phyloP scores from a whole-genome alignment of 2,329 filamentous ascomycete genomes.

The Alternaria angustiovoidea region DNA sequence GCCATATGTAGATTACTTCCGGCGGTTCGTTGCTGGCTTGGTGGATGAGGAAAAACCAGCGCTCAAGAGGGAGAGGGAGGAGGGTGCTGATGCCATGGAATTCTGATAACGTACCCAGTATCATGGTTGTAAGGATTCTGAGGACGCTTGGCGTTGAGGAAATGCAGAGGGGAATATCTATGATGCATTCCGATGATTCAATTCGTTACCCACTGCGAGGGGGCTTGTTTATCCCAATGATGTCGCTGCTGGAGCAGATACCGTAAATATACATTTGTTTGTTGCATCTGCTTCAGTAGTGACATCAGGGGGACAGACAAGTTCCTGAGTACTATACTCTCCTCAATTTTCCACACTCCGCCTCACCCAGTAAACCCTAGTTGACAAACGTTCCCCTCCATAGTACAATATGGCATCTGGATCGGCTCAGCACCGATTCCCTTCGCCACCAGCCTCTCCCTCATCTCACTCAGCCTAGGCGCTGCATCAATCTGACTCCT shows the following conservation, averaged over 20 bases:
- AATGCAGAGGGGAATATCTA: background rate
- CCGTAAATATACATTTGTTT: no score
- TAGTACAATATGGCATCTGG: constrained; percentile 76
- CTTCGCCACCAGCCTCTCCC: constrained; percentile 75
- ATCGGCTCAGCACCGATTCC: constrained; percentile 72
- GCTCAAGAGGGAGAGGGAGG: constrained; percentile 64
- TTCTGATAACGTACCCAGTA: constrained; percentile 57
- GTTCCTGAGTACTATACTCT: background rate
- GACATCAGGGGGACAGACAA: background rate
- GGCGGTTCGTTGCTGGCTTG: constrained; percentile 77
- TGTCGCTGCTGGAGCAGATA: no score
- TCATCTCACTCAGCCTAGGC: constrained; percentile 75
- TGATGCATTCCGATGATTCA: background rate
- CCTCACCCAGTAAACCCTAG: constrained; percentile 11
- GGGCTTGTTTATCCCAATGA: no score
- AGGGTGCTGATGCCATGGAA: constrained; percentile 67
- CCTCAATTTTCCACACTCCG: background rate
- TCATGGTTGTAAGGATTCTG: background rate
- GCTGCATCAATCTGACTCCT: constrained; percentile 74
- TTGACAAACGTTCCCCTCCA: constrained; percentile 59
- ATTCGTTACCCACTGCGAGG: background rate
- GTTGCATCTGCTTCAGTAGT: no score
- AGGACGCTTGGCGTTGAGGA: background rate
- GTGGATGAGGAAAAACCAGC: constrained; percentile 73
- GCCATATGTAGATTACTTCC: constrained; percentile 90